phyloP scores from a whole-genome alignment of 2,329 filamentous ascomycete genomes.

The Aspergillus latus region DNA sequence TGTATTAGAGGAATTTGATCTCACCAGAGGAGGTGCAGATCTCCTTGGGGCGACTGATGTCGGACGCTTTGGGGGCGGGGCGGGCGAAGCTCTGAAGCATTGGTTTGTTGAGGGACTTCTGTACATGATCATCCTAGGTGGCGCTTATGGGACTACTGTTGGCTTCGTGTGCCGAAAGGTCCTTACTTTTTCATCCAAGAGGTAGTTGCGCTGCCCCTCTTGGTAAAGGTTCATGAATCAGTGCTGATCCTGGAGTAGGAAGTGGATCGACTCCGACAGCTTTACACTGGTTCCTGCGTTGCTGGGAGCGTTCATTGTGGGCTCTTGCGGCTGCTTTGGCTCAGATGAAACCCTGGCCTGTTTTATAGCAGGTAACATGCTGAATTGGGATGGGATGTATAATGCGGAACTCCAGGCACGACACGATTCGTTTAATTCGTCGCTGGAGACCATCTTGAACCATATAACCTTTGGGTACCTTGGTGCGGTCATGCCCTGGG shows the following conservation, averaged over 20 bases:
- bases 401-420: constrained; percentile 56
- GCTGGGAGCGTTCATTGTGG: constrained; percentile 58
- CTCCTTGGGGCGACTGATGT: constrained; percentile 41
- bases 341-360: constrained; percentile 62
- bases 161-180: constrained; percentile 52
- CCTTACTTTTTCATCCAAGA: constrained; percentile 43
- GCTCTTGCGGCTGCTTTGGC: constrained; percentile 58
- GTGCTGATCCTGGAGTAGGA: constrained; percentile 29
- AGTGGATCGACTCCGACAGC: constrained; percentile 58
- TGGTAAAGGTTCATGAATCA: too few species aligned
- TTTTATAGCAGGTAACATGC: constrained; percentile 58
- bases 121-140: constrained; percentile 58
- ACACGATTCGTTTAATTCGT: constrained; percentile 62
- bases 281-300: constrained; percentile 56
- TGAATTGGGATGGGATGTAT: constrained; percentile 65
- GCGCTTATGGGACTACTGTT: constrained; percentile 53
- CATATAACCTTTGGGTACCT: constrained; percentile 63
- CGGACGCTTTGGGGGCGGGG: constrained; percentile 54
- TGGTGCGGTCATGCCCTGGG: constrained; percentile 58
- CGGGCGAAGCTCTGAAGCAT: constrained; percentile 53
- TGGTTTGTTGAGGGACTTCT: constrained; percentile 63
- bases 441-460: constrained; percentile 59
- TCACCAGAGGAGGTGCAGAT: constrained; percentile 25
- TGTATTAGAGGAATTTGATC: constrained; percentile 21
- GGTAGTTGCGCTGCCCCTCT: constrained; percentile 18